Conservation (phyloP, 768 basidiomycete species). For the Kwoniella pini region DNA sequence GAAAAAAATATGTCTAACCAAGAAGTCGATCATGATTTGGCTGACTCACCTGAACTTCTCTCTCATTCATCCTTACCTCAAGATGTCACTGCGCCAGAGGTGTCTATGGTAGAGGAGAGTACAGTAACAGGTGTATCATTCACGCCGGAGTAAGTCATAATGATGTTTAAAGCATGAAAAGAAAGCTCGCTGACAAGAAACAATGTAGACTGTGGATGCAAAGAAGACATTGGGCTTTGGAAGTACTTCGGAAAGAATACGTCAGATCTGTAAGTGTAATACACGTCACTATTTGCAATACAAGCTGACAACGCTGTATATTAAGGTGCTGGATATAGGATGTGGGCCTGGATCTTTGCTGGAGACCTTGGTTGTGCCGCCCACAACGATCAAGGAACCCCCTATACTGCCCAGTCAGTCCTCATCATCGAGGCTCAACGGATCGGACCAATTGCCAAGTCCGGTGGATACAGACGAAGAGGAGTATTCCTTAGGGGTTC, state of each 20-base stretch:
- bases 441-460: too few relatives aligned
- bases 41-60: slow-evolving; percentile 22
- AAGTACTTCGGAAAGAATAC: slow-evolving; percentile 43
- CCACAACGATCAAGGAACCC: slow-evolving; percentile 43
- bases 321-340: slow-evolving; percentile 53
- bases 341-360: slow-evolving; percentile 53
- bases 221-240: slow-evolving; percentile 51
- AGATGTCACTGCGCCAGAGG: slow-evolving; percentile 27
- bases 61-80: slow-evolving; percentile 32
- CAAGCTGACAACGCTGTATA: too few relatives aligned
- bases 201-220: slow-evolving; percentile 51
- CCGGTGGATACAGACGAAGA: slow-evolving; percentile 13
- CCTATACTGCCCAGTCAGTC: slow-evolving; percentile 36
- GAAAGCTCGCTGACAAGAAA: too few relatives aligned
- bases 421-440: slow-evolving; percentile 3
- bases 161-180: too few relatives aligned
- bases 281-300: too few relatives aligned
- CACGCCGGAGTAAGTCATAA: slow-evolving; percentile 48
- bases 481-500: slow-evolving; percentile 16
- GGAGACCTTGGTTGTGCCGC: slow-evolving; percentile 48
- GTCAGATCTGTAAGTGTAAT: slow-evolving; percentile 44
- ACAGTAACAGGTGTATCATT: slow-evolving; percentile 51
- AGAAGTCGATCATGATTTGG: background rate
- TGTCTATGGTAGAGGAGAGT: slow-evolving; percentile 50
- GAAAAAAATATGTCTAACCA: background rate